These are phyloP conservation scores for Pugionium cornutum DNA, from an alignment of 345 rosid species.

Conservation along the genomic window DNA sequence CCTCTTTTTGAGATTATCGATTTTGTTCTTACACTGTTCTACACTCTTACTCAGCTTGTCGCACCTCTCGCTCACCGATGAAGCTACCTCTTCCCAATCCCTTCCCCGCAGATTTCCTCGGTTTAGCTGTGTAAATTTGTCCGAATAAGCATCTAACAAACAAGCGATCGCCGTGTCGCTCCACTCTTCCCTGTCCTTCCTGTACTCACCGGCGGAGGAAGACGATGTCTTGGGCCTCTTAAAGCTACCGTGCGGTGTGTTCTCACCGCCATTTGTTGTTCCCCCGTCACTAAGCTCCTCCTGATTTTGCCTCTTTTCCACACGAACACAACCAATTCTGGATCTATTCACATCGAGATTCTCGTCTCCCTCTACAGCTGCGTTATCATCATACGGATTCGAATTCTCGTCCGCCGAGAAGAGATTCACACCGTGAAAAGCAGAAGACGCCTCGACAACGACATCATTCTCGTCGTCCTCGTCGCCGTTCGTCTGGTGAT, in stretches of 20 bases:
- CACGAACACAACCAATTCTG: conserved; percentile 11
- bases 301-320: conserved; percentile 52
- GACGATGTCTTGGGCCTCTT: conserved; percentile 47
- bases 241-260: conserved; percentile 42
- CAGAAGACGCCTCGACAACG: conserved; percentile 52
- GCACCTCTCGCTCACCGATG: conserved; percentile 67
- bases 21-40: conserved; percentile 91
- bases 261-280: conserved; percentile 34
- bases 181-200: conserved; percentile 97
- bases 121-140: conserved; percentile 75
- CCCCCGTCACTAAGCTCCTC: conserved; percentile 60
- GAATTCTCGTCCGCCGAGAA: conserved; percentile 41
- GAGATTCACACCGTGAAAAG: conserved; percentile 53
- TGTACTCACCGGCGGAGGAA: conserved; percentile 47
- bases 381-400: conserved; percentile 46
- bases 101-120: conserved; percentile 85
- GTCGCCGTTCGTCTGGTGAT: conserved; percentile 40
- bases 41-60: conserved; percentile 68
- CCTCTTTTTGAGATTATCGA: conserved; percentile 87
- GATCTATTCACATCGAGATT: conserved; percentile 39
- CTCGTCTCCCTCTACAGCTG: conserved; percentile 39
- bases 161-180: conserved; percentile 81
- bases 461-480: conserved; percentile 51
- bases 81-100: conserved; percentile 96
- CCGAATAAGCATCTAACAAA: conserved; percentile 76